phyloP scores from a whole-genome alignment of 2,329 filamentous ascomycete genomes.

The Botrytis fragariae region DNA sequence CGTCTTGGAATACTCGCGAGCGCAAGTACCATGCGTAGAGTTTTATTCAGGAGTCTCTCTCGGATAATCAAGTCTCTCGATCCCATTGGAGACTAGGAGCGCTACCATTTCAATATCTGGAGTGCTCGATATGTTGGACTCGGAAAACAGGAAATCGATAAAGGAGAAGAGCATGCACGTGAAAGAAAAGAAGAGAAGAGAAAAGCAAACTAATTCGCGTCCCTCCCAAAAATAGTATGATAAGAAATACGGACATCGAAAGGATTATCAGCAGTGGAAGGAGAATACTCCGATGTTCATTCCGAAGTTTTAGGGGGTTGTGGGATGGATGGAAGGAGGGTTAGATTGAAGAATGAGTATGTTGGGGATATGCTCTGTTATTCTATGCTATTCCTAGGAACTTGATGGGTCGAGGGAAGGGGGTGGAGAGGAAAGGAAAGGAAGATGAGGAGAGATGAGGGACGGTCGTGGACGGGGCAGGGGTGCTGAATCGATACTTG shows the following conservation, averaged over 20 bases:
- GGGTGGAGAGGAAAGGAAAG: neutral
- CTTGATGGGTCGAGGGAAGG: neutral
- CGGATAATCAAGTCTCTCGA: neutral
- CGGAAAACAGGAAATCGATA: too few relatives aligned
- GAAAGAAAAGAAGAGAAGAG: neutral
- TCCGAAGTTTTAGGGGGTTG: constrained; percentile 50
- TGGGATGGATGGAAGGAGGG: too few relatives aligned
- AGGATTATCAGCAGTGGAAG: constrained; percentile 69
- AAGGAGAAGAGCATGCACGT: too few relatives aligned
- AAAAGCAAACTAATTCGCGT: neutral
- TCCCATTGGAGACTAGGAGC: neutral
- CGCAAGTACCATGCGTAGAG: neutral
- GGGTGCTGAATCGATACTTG: neutral
- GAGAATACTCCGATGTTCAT: constrained; percentile 62
- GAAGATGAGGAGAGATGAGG: neutral
- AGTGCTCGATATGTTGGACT: too few relatives aligned
- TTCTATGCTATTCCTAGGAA: neutral
- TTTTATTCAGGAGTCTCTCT: neutral
- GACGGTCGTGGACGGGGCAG: accelerated
- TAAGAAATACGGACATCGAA: constrained; percentile 58
- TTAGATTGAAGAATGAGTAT: too few relatives aligned
- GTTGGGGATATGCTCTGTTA: neutral
- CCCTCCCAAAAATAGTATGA: constrained; percentile 49
- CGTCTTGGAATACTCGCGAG: neutral
- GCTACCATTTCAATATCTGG: neutral